These are phyloP conservation scores for Jasminum sambac DNA, from an alignment of 257 asterid species.

Conservation along the genomic window DNA sequence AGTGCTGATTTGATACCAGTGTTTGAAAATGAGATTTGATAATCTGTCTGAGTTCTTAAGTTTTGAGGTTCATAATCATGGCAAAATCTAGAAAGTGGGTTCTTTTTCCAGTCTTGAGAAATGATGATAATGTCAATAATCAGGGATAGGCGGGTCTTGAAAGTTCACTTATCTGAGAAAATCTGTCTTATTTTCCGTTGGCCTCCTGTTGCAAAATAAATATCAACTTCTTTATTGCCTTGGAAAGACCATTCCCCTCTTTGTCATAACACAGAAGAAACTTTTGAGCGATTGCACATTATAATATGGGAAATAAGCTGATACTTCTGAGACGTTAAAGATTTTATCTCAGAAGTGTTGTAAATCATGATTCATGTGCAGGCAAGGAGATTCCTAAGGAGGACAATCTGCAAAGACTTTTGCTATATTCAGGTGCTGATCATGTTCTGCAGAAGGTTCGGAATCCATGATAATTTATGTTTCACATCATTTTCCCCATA, in stretches of 20 bases:
- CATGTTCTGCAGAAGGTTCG: constrained; percentile 72
- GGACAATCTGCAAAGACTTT: constrained; percentile 41
- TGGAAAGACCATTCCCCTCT: not conserved
- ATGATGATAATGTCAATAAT: not conserved
- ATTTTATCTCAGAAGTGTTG: constrained; percentile 5
- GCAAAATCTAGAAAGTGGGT: not conserved
- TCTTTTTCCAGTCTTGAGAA: not conserved
- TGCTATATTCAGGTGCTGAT: constrained; percentile 68
- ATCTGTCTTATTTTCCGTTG: not conserved
- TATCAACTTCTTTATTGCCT: not conserved
- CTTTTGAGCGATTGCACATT: constrained; percentile 3
- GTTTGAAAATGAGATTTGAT: not conserved
- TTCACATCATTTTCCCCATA: not conserved
- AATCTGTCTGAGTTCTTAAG: not conserved
- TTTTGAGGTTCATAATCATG: not conserved
- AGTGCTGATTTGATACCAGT: not conserved
- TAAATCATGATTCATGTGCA: constrained; percentile 34
- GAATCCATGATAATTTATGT: constrained; percentile 16
- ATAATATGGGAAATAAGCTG: constrained; percentile 3
- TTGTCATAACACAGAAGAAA: not conserved
- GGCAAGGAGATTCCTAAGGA: constrained; percentile 75
- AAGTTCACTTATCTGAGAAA: not conserved
- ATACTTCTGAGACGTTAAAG: constrained; percentile 8
- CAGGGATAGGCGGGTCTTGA: not conserved
- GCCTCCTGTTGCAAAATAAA: not conserved